These are phyloP conservation scores for Chrysosporium keratinophilum DNA, from an alignment of 2,329 filamentous ascomycete species.

Conservation along the genomic window DNA sequence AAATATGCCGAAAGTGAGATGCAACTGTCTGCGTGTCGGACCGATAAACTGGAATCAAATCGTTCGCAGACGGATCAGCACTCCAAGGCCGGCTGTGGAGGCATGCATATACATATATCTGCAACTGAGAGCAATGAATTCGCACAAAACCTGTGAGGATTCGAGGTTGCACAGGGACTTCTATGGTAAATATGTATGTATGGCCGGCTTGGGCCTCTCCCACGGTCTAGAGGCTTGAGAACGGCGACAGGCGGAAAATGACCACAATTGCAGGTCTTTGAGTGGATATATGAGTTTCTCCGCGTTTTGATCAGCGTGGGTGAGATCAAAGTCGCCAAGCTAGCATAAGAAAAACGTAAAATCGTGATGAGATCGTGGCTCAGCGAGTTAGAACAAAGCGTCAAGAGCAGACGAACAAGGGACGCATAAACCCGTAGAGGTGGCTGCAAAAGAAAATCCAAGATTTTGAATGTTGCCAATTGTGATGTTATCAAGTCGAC, in stretches of 20 bases:
- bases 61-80: neutral
- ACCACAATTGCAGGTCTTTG: neutral
- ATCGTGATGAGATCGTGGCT: conserved; percentile 2
- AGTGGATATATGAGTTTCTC: neutral
- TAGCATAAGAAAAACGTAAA: neutral
- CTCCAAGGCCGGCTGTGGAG: neutral
- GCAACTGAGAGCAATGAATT: neutral
- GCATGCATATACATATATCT: neutral
- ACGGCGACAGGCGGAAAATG: neutral
- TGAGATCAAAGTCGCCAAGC: neutral
- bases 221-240: neutral
- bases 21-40: neutral
- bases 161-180: neutral
- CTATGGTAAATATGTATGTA: neutral
- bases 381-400: neutral
- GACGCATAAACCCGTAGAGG: neutral
- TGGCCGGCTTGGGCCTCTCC: neutral
- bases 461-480: neutral
- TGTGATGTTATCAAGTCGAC: neutral
- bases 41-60: neutral
- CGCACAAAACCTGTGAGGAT: neutral
- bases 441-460: neutral
- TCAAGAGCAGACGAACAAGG: neutral
- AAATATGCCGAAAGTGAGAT: neutral
- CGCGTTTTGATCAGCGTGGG: neutral